These are phyloP conservation scores for Boletus rex-veris DNA, from an alignment of 768 basidiomycete genomes.

Conservation along the genomic window DNA sequence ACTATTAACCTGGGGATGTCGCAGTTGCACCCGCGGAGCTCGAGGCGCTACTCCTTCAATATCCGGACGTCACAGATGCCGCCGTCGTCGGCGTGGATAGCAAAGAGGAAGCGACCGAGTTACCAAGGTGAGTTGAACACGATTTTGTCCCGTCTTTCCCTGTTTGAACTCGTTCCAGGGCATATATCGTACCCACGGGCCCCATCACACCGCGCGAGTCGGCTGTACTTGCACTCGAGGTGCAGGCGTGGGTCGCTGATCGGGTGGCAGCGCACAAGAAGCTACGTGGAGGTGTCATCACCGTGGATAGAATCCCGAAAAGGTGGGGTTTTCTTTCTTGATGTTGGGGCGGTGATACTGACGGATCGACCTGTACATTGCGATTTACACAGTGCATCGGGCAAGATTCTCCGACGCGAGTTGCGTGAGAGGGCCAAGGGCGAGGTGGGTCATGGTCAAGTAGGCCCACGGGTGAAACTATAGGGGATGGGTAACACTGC, in stretches of 20 bases:
- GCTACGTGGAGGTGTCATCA: conserved; percentile 68
- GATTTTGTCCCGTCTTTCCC: no score
- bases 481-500: neutral
- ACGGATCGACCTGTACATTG: neutral
- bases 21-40: conserved; percentile 85
- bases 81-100: conserved; percentile 78
- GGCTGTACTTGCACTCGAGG: conserved; percentile 40
- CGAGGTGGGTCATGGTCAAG: conserved; percentile 39
- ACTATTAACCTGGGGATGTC: neutral
- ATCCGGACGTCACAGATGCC: conserved; percentile 72
- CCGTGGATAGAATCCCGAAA: conserved; percentile 46
- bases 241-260: conserved; percentile 63
- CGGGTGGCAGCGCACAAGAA: conserved; percentile 75
- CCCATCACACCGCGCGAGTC: conserved; percentile 17
- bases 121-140: conserved; percentile 52
- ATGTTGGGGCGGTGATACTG: neutral
- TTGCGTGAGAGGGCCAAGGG: conserved; percentile 64
- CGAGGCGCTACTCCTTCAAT: conserved; percentile 69
- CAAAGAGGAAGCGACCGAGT: conserved; percentile 70
- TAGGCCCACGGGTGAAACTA: conserved; percentile 12
- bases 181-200: conserved; percentile 47
- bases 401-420: conserved; percentile 82
- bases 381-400: conserved; percentile 57
- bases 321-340: conserved; percentile 12
- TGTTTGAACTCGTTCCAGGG: conserved; percentile 35